Conservation (phyloP, 345 rosid species). For the Syzygium grande region DNA sequence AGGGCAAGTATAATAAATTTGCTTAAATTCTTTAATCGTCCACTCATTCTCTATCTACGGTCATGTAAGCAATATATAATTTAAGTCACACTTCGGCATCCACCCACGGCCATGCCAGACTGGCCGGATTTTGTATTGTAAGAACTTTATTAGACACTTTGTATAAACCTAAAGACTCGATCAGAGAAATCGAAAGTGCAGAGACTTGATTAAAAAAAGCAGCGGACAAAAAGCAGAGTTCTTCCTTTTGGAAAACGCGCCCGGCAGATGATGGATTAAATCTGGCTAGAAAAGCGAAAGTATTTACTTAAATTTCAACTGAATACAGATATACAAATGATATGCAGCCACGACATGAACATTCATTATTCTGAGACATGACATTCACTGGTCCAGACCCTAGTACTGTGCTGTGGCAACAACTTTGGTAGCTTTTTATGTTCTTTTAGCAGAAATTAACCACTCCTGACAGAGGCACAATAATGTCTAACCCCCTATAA, state of each 20-base stretch:
- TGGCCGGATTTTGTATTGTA: background rate
- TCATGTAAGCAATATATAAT: too few species aligned
- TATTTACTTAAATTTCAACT: background rate
- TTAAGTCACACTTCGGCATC: background rate
- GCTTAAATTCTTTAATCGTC: too few species aligned
- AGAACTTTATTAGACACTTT: background rate
- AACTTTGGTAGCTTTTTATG: background rate
- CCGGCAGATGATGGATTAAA: background rate
- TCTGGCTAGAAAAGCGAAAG: background rate
- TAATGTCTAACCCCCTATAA: background rate
- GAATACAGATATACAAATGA: background rate
- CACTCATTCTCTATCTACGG: too few species aligned
- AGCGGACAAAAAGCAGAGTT: fast-evolving
- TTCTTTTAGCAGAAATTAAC: background rate
- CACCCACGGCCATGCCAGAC: too few species aligned
- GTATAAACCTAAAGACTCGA: background rate
- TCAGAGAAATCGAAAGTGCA: background rate
- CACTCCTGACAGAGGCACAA: background rate
- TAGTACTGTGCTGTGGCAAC: background rate
- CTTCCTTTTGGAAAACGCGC: background rate
- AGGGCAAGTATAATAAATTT: background rate
- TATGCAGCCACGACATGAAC: background rate
- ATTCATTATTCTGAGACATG: background rate
- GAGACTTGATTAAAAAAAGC: background rate
- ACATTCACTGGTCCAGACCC: background rate